These are phyloP conservation scores for Sphagnum fallax DNA, from an alignment of 228 moss, liverwort and hornwort genomes.

Conservation along the genomic window DNA sequence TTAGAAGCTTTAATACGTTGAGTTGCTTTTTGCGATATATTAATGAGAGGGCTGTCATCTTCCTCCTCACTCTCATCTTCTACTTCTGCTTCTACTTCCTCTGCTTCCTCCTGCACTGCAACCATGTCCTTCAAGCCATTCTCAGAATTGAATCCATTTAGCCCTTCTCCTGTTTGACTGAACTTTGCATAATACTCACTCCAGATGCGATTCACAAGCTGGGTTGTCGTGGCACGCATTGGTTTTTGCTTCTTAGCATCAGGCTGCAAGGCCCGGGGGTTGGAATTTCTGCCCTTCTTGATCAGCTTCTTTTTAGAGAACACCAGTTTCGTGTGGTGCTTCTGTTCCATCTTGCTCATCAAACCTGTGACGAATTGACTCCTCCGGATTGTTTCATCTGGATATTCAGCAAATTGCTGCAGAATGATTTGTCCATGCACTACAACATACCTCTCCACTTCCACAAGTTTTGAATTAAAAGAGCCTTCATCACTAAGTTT, in stretches of 20 bases:
- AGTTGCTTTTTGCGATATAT: constrained; percentile 24
- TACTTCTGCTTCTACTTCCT: constrained; percentile 28
- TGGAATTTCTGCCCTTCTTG: constrained; percentile 78
- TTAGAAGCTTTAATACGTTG: constrained; percentile 28
- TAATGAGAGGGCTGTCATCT: constrained; percentile 41
- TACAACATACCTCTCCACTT: constrained; percentile 88
- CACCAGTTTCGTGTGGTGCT: constrained; percentile 64
- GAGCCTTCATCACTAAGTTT: constrained; percentile 47
- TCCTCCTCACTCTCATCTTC: constrained; percentile 64
- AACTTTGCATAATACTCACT: constrained; percentile 54
- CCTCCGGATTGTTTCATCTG: constrained; percentile 64
- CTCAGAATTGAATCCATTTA: constrained; percentile 9
- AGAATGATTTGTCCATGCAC: constrained; percentile 91
- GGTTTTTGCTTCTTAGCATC: constrained; percentile 78
- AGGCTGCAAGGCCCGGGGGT: constrained; percentile 74
- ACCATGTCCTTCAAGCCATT: constrained; percentile 17
- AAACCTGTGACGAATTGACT: constrained; percentile 72
- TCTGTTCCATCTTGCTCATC: constrained; percentile 74
- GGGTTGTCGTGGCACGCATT: constrained; percentile 93
- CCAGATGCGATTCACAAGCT: constrained; percentile 81
- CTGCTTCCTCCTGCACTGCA: constrained; percentile 22
- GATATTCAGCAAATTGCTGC: constrained; percentile 91
- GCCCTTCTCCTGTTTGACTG: constrained; percentile 17
- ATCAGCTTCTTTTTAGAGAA: constrained; percentile 46
- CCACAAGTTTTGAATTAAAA: constrained; percentile 49